Base-by-base conservation (phyloP, 108 stramenopile species). In the Cyclotella atomus region DNA sequence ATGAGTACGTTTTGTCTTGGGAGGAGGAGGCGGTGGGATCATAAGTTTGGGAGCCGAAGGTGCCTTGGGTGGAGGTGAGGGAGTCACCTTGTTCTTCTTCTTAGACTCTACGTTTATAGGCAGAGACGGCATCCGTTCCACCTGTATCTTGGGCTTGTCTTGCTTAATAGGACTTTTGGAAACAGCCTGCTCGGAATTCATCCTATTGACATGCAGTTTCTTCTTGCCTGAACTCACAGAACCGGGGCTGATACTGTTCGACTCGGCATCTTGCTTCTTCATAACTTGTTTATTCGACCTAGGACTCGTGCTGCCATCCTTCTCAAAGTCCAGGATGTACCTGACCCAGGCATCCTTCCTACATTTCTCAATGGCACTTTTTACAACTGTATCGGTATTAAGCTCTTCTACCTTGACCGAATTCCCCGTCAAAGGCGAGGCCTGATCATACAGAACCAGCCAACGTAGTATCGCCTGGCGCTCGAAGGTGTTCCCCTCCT, bases 401-500 rank as follows among this genome's bases (percentile, higher is more conserved):
- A 65, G 45, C 10, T 65, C 64, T 27, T 49, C 45, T 15, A 49
- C 2, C n/a, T 20, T 47, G 12, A 65, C 28, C 15, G 43, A 0
- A 17, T 34, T 47, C 2, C 64, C 64, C 30, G 46, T 65, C 24
- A 65, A 6, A 2, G 64, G 64, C 5, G 32, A 35, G 15, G 2
- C 12, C n/a, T n/a, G n/a, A 1, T 34, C 64, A 17, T 65, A 47
- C 28, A 65, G 19, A 6, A 49, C 64, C 7, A 65, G 46, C 64
- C 64, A 65, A 15, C 64, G 24, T 38, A 65, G 19, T 27, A 65
- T 65, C 28, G 64, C 64, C 8, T 14, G 32, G 0, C 45, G 23
- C 17, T 65, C 64, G 45, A 49, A 65, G 0, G 64, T 65, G 46
- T 65, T 47, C 4, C 64, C 64, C 45, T 65, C 64, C 5, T 7